Evolutionary conservation across 805 yeast species (phyloP), one percentile per base, ranked within the genome.

Genomic region (Myxozyma neotropica): DNA sequence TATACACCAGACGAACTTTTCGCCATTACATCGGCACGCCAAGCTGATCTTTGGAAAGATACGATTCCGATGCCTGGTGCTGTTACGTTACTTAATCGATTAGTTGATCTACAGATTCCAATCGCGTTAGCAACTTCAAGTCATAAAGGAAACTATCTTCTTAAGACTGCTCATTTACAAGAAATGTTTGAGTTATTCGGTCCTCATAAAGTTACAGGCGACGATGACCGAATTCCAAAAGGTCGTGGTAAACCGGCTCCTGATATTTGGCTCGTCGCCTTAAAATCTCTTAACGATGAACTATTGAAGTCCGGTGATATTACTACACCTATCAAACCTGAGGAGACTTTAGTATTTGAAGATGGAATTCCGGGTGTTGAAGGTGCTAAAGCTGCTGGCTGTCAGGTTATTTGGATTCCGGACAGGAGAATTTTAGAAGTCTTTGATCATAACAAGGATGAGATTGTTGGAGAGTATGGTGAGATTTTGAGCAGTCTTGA

Each of bases 231-330:
- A 45, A 83, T 94, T 58, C 88, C 93, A 1, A 78, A 77, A 15
- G 98, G 97, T 2, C 81, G 86, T 63, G 98, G 99, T 4, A 94
- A 94, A 72, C 99, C 99, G 13, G 78, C 79, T 59, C 99, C 99
- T 1, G 95, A 92, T 71, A 91, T 94, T 64, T 94, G 96, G 95
- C 82, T 83, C 64, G 79, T 85, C 2, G 96, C 97, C 45, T 79
- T 94, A 61, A 82, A 78, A 19, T 80, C 86, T 13, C 68, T 94
- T 55, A 94, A 94, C 71, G 68, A 70, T 23, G 81, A 82, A 45
- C 79, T 85, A 52, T 67, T 70, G 12, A 50, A 21, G 10, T 39
- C 53, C 12, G 53, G 53, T 4, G 49, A 55, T 19, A 55, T 55
- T 24, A 68, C 71, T 1, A 72, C 71, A 1, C 75, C 75, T 36